Evolutionary conservation across 257 asterid species (phyloP).

Genomic region (Solanum commersonii): DNA sequence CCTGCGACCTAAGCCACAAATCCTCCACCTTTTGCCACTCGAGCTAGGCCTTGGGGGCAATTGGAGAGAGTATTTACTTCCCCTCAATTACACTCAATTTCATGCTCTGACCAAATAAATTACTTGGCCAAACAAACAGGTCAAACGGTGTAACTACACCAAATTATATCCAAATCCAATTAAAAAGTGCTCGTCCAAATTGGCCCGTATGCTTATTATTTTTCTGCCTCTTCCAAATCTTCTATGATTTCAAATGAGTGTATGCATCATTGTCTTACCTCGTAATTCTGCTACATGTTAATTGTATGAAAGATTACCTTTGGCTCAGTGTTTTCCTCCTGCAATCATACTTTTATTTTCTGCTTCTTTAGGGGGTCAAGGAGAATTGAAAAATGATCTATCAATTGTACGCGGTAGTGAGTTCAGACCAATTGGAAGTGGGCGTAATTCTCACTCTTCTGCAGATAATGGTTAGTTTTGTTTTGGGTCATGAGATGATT

Average conservation of each 20-base stretch:
- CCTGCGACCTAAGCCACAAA: too few relatives aligned
- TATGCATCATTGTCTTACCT: not conserved
- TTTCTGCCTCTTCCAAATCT: not conserved
- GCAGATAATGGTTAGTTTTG: constrained; percentile 52
- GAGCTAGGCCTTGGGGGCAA: not conserved
- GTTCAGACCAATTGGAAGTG: constrained; percentile 33
- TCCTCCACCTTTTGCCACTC: too few relatives aligned
- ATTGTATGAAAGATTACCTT: not conserved
- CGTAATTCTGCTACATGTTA: not conserved
- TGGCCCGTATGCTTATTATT: not conserved
- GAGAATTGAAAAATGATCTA: constrained; percentile 38
- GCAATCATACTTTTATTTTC: not conserved
- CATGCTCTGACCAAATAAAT: not conserved
- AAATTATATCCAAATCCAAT: not conserved
- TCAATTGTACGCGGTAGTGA: constrained; percentile 33
- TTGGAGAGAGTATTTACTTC: not conserved
- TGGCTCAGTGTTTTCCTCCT: not conserved
- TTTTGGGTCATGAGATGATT: constrained; percentile 1
- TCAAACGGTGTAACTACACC: not conserved
- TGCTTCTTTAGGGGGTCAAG: constrained; percentile 33
- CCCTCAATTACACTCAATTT: not conserved
- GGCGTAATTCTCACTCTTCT: constrained; percentile 47
- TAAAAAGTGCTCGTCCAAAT: not conserved
- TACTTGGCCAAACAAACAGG: not conserved
- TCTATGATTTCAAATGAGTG: not conserved